Percentiles rank a stretch among this genome's conserved stretches.
Evolutionary conservation across 768 basidiomycete genomes (phyloP).

Genomic region (Hygrocybe punicea): DNA sequence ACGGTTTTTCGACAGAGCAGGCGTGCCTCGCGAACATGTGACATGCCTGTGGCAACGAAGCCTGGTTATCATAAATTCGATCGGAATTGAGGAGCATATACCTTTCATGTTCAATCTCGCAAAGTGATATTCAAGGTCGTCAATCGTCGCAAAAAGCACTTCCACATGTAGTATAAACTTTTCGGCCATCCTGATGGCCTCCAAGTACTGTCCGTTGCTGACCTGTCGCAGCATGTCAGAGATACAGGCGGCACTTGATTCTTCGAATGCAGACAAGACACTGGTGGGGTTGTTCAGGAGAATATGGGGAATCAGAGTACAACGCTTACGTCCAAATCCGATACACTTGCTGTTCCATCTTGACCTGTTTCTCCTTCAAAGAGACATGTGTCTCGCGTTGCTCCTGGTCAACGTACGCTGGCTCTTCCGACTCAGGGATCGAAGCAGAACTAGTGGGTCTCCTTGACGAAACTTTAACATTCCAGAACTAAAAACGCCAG

Average conservation of each 20-base stretch:
- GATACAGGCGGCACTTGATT: constrained; percentile 98
- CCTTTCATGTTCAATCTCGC: constrained; percentile 78
- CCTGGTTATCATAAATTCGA: neutral
- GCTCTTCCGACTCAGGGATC: constrained; percentile 51
- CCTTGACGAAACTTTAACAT: constrained; percentile 85
- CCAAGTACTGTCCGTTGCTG: constrained; percentile 93
- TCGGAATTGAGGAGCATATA: constrained; percentile 36
- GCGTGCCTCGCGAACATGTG: constrained; percentile 95
- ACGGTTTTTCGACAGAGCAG: constrained; percentile 99
- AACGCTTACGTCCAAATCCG: constrained; percentile 95
- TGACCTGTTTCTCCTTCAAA: constrained; percentile 83
- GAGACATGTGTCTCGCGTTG: constrained; percentile 69
- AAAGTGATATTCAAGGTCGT: constrained; percentile 92
- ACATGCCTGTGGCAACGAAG: constrained; percentile 65
- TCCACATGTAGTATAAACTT: constrained; percentile 98
- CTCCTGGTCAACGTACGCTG: constrained; percentile 74
- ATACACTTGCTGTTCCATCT: constrained; percentile 97
- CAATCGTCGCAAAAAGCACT: constrained; percentile 93
- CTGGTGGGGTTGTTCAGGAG: constrained; percentile 34
- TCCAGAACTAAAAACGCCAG: constrained; percentile 77
- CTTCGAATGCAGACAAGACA: constrained; percentile 95
- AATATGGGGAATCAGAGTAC: constrained; percentile 4
- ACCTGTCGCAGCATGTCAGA: constrained; percentile 98
- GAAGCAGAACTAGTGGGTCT: constrained; percentile 61
- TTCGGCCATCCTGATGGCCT: constrained; percentile 97